Evolutionary conservation across 768 basidiomycete genomes (phyloP).

Genomic region (Leccinum rimulosum): DNA sequence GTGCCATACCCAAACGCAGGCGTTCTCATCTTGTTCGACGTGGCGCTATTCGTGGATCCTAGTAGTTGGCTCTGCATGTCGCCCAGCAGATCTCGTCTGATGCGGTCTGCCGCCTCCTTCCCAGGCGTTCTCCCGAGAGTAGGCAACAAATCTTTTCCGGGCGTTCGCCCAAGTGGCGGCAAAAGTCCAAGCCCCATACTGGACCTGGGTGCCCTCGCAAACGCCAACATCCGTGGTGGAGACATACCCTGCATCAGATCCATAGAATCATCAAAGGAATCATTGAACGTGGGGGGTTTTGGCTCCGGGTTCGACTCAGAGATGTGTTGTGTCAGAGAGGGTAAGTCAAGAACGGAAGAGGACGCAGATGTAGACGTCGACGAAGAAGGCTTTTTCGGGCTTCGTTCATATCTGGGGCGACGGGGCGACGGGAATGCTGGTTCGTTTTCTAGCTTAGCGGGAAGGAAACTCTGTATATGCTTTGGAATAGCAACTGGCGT

Average conservation of each 20-base stretch:
- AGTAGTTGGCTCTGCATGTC: conserved; percentile 42
- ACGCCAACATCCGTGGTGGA: conserved; percentile 54
- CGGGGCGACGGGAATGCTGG: conserved; percentile 45
- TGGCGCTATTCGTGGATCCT: conserved; percentile 12
- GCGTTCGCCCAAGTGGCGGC: conserved; percentile 56
- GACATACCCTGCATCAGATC: conserved; percentile 45
- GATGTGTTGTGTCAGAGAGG: conserved; percentile 43
- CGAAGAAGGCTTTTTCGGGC: conserved; percentile 27
- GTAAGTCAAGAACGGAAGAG: conserved; percentile 43
- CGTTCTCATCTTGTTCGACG: conserved; percentile 23
- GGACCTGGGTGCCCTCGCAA: conserved; percentile 40
- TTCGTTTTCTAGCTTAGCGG: conserved; percentile 64
- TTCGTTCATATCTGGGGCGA: conserved; percentile 30
- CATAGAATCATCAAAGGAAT: conserved; percentile 38
- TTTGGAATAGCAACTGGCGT: conserved; percentile 53
- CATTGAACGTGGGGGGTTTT: conserved; percentile 33
- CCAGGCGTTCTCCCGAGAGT: conserved; percentile 62
- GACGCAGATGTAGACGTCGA: conserved; percentile 26
- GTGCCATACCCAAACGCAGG: conserved; percentile 29
- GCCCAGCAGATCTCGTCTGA: conserved; percentile 61
- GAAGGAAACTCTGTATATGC: conserved; percentile 59
- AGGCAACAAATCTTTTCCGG: conserved; percentile 50
- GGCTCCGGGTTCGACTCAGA: conserved; percentile 43
- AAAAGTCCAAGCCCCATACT: conserved; percentile 32
- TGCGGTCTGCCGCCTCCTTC: conserved; percentile 68